Conservation (phyloP, 75 land plant species). For the Cryptomeria japonica region DNA sequence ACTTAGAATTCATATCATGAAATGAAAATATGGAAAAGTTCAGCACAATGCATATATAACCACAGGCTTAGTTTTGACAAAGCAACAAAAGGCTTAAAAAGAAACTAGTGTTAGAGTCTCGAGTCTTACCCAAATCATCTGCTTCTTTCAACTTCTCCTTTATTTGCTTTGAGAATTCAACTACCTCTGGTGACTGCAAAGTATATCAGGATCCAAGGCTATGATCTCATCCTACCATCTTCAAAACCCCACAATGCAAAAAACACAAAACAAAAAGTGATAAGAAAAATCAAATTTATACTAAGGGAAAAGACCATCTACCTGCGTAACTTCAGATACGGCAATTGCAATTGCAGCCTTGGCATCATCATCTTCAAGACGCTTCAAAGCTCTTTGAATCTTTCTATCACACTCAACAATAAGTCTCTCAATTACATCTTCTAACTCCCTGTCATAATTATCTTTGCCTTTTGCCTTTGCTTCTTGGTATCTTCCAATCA, state of each 20-base stretch:
- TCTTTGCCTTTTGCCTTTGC: slow-evolving; percentile 76
- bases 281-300: neutral
- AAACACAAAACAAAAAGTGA: neutral
- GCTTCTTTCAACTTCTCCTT: slow-evolving; percentile 89
- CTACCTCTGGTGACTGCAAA: slow-evolving; percentile 78
- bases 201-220: neutral
- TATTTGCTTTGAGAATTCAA: slow-evolving; percentile 86
- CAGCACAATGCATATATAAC: neutral
- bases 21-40: neutral
- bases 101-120: neutral
- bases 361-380: slow-evolving; percentile 95
- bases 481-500: slow-evolving; percentile 75
- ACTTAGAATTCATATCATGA: too few species aligned
- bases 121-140: slow-evolving; percentile 67
- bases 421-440: slow-evolving; percentile 88
- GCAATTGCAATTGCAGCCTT: slow-evolving; percentile 97
- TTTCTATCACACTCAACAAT: slow-evolving; percentile 95
- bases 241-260: neutral
- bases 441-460: slow-evolving; percentile 88
- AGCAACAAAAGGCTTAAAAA: neutral
- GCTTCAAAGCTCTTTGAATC: slow-evolving; percentile 87
- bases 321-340: slow-evolving; percentile 94
- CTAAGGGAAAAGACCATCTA: slow-evolving; percentile 9
- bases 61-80: neutral
- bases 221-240: neutral